Evolutionary conservation across 305 asterid genomes (phyloP), one percentile per base, ranked within the genome.

Genomic region (Nicotiana rustica): DNA sequence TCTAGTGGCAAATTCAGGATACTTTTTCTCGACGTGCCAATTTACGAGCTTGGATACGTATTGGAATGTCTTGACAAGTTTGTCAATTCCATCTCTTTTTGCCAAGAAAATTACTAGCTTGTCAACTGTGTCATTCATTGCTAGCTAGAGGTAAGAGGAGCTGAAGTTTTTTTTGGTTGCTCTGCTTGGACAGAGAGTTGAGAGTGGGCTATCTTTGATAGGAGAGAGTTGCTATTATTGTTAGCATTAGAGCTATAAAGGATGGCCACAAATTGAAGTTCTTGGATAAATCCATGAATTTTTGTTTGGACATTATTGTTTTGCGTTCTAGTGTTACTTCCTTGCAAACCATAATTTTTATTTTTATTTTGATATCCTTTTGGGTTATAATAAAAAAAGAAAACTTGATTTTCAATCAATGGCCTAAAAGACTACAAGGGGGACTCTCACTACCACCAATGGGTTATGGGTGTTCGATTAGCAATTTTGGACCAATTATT

Each of bases 81-180:
- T 96, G 91, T 96, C 98, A 36, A 94, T 94, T 13, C 99, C 99
- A 82, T 93, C 98, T 79, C 99, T 88, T 84, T 96, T 96, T 2
- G 98, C 98, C 5, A 96, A 88, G 83, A 93, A 94, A 84, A 93
- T 86, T 44, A 96, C 98, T 1, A 96, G 84, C 80, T 93, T 96
- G 90, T 96, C 99, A 8, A 92, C 94, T 82, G 83, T 87, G 89
- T 95, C 97, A 57, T 88, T 88, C 99, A 95, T 95, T 71, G 70
- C 66, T 65, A 65, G 82, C 60, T 38, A 49, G 65, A 75, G 47
- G 6, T 25, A 15, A 21, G 64, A 5, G 29, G 4, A 73, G 21
- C 15, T 25, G 64, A 49, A 21, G 0, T 49, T 49, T 35, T 68
- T 36, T 12, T 71, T 71, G 62, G 79, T 47, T 73, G 41, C 62